phyloP scores from a whole-genome alignment of 129 eudicot genomes.

The Oenanthe sinensis region DNA sequence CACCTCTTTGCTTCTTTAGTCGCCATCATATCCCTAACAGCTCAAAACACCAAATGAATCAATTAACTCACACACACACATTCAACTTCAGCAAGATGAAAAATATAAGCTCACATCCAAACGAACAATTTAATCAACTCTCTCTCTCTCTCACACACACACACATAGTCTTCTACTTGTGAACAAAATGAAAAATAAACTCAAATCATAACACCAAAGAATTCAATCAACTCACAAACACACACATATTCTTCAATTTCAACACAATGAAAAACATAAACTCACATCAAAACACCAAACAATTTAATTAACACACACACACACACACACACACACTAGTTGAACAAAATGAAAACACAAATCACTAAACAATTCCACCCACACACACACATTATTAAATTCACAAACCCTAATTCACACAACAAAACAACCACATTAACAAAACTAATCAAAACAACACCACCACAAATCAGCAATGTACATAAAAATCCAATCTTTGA shows the following conservation, averaged over 20 bases:
- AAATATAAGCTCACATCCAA: not conserved
- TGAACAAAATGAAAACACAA: not conserved
- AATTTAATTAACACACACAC: not conserved
- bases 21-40: constrained; percentile 41
- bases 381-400: constrained; percentile 1
- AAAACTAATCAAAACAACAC: not conserved
- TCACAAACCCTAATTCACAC: not conserved
- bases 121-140: not conserved
- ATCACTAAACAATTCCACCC: not conserved
- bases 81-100: not conserved
- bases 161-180: too few species aligned
- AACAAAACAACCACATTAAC: not conserved
- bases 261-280: not conserved
- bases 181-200: too few species aligned
- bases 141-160: too few species aligned
- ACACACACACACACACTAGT: not conserved
- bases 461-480: not conserved
- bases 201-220: not conserved
- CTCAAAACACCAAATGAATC: not conserved
- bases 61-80: constrained; percentile 4
- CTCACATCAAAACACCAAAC: not conserved
- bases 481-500: not conserved
- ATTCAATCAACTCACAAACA: not conserved
- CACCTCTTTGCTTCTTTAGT: constrained; percentile 68
- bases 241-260: not conserved